phyloP scores from a whole-genome alignment of 2,329 filamentous ascomycete genomes.

The Verticillium dahliae region DNA sequence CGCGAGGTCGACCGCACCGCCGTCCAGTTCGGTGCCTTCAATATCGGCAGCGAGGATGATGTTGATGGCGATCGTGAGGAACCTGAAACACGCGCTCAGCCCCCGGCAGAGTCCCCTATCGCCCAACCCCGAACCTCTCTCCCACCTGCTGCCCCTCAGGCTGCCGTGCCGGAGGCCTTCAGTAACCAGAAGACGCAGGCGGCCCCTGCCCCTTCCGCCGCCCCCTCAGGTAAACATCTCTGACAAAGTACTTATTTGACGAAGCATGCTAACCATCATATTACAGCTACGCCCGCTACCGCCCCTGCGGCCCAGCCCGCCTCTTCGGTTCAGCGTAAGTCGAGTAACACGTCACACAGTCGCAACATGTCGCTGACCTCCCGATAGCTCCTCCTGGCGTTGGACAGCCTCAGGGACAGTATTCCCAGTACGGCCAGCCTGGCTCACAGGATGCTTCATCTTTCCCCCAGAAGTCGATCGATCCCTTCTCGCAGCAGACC shows the following conservation, averaged over 20 bases:
- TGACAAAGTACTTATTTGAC: slow-evolving; percentile 20
- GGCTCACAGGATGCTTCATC: slow-evolving; percentile 54
- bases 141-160: slow-evolving; percentile 60
- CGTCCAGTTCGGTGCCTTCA: slow-evolving; percentile 95
- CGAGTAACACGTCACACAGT: slow-evolving; percentile 16
- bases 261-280: slow-evolving; percentile 10
- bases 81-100: slow-evolving; percentile 87
- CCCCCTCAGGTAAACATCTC: slow-evolving; percentile 26
- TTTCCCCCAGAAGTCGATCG: slow-evolving; percentile 72
- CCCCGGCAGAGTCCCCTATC: slow-evolving; percentile 86
- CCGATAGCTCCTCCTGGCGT: slow-evolving; percentile 38
- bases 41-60: slow-evolving; percentile 76
- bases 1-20: slow-evolving; percentile 88
- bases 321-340: slow-evolving; percentile 27
- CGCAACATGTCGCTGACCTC: slow-evolving; percentile 11
- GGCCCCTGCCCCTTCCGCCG: slow-evolving; percentile 29
- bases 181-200: slow-evolving; percentile 47
- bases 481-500: slow-evolving; percentile 76
- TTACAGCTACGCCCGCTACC: slow-evolving; percentile 17
- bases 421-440: slow-evolving; percentile 61
- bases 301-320: slow-evolving; percentile 23
- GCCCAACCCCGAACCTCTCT: slow-evolving; percentile 79
- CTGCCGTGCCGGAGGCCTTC: slow-evolving; percentile 49
- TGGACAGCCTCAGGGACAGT: slow-evolving; percentile 55
- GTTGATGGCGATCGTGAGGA: slow-evolving; percentile 94